Conservation (phyloP, 2,329 filamentous ascomycete species). For the Exserohilum turcica region DNA sequence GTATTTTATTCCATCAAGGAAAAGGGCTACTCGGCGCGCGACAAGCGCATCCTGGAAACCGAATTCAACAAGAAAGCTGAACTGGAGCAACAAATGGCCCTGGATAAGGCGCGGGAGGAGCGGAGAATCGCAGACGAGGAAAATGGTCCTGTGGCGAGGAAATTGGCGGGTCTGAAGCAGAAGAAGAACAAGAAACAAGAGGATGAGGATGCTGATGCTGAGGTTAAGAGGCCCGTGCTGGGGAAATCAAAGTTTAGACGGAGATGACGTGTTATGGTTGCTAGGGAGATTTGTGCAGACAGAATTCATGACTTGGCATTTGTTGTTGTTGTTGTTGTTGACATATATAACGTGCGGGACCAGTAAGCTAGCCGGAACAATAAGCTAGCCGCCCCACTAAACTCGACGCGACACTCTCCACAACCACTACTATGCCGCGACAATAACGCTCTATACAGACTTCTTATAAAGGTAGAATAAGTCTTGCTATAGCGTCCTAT, state of each 20-base stretch:
- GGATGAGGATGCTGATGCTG: constrained; percentile 41
- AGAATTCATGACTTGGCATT: too few relatives aligned
- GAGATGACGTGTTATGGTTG: constrained; percentile 16
- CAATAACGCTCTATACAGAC: too few relatives aligned
- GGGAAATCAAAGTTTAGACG: constrained; percentile 36
- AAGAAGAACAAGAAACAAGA: too few relatives aligned
- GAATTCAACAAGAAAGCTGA: constrained; percentile 94
- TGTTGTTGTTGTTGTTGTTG: too few relatives aligned
- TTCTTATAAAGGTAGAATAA: too few relatives aligned
- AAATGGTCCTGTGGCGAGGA: constrained; percentile 35
- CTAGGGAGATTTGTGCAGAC: too few relatives aligned
- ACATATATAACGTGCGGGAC: too few relatives aligned
- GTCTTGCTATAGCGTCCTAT: too few relatives aligned
- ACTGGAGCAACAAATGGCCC: constrained; percentile 89
- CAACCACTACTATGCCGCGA: too few relatives aligned
- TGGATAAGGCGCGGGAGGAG: constrained; percentile 74
- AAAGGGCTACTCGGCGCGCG: constrained; percentile 88
- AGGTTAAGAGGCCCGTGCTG: constrained; percentile 49
- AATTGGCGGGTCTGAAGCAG: constrained; percentile 23
- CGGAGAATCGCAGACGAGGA: constrained; percentile 52
- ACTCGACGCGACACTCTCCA: too few relatives aligned
- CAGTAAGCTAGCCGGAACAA: too few relatives aligned
- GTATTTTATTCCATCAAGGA: constrained; percentile 98
- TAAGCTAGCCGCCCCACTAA: too few relatives aligned
- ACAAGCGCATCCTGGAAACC: constrained; percentile 84